Evolutionary conservation across 345 rosid species (phyloP).

Genomic region (Camelina hispida): DNA sequence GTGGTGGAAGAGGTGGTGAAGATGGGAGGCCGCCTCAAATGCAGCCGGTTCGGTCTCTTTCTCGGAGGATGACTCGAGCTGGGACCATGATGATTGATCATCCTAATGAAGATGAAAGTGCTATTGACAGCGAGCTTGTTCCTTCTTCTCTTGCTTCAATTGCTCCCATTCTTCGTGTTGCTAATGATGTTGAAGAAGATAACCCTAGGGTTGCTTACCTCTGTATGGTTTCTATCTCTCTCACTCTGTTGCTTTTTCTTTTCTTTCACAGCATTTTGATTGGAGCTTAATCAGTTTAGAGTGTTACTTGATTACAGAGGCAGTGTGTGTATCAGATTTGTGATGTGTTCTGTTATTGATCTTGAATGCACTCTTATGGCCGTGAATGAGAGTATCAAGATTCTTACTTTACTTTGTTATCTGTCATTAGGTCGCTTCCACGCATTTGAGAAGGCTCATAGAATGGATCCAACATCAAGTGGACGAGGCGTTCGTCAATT

Average conservation of each 20-base stretch:
- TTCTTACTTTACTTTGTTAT: background rate
- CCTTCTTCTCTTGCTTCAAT: slow-evolving; percentile 78
- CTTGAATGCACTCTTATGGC: slow-evolving; percentile 4
- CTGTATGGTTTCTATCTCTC: slow-evolving; percentile 53
- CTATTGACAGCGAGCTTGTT: slow-evolving; percentile 83
- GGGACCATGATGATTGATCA: slow-evolving; percentile 55
- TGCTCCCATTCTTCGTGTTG: slow-evolving; percentile 88
- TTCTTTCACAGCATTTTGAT: too few species aligned
- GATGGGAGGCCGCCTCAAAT: slow-evolving; percentile 40
- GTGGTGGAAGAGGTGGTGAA: slow-evolving; percentile 59
- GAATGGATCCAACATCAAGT: slow-evolving; percentile 60
- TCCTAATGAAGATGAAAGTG: slow-evolving; percentile 53
- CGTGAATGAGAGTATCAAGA: slow-evolving; percentile 4
- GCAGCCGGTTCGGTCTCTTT: slow-evolving; percentile 48
- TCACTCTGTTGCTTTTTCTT: too few species aligned
- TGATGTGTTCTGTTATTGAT: slow-evolving; percentile 9
- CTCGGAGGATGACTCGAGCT: slow-evolving; percentile 59
- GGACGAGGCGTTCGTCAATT: slow-evolving; percentile 96
- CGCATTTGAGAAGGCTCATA: slow-evolving; percentile 91
- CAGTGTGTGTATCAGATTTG: background rate
- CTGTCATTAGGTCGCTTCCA: slow-evolving; percentile 76
- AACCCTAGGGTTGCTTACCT: slow-evolving; percentile 88
- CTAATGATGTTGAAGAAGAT: slow-evolving; percentile 75
- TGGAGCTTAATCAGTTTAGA: background rate
- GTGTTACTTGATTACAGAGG: background rate